Percentiles rank a stretch among this genome's conserved stretches.
These are phyloP conservation scores for Maudiozyma serrabonitensis DNA, from an alignment of 805 yeast species.

Conservation along the genomic window DNA sequence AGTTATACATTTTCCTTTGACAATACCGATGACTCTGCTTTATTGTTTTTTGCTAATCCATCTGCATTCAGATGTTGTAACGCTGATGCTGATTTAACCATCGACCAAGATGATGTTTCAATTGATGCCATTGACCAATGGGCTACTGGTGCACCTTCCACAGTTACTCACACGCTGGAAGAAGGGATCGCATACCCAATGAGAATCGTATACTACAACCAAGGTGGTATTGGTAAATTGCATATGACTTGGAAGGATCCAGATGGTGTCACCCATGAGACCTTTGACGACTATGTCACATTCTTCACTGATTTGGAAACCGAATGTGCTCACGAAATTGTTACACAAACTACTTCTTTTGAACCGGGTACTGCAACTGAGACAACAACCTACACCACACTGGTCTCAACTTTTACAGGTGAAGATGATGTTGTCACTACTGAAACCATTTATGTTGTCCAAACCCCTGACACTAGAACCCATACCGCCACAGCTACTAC, in stretches of 20 bases:
- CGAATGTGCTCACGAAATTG: background rate
- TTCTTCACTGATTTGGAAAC: background rate
- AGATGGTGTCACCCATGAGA: slow-evolving; percentile 1
- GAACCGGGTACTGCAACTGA: slow-evolving; percentile 1
- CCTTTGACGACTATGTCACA: background rate
- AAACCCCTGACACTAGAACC: slow-evolving; percentile 19
- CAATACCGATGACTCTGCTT: slow-evolving; percentile 26
- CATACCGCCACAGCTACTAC: background rate
- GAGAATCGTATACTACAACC: slow-evolving; percentile 12
- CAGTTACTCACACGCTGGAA: background rate
- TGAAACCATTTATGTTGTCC: slow-evolving; percentile 7
- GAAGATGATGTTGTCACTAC: slow-evolving; percentile 6
- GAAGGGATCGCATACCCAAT: slow-evolving; percentile 14
- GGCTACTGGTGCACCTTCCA: background rate
- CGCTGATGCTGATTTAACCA: background rate
- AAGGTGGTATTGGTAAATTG: slow-evolving; percentile 1
- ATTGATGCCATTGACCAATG: slow-evolving; percentile 4
- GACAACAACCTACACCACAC: slow-evolving; percentile 6
- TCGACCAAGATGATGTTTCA: background rate
- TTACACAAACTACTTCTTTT: background rate
- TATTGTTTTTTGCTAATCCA: slow-evolving; percentile 17
- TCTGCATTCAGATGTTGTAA: slow-evolving; percentile 21
- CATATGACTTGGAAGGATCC: slow-evolving; percentile 4
- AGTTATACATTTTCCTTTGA: slow-evolving; percentile 19
- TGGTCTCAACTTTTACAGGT: slow-evolving; percentile 6